Percentiles rank a stretch among this genome's conserved stretches.
Conservation (phyloP, 257 asterid species). For the Catharanthus roseus region DNA sequence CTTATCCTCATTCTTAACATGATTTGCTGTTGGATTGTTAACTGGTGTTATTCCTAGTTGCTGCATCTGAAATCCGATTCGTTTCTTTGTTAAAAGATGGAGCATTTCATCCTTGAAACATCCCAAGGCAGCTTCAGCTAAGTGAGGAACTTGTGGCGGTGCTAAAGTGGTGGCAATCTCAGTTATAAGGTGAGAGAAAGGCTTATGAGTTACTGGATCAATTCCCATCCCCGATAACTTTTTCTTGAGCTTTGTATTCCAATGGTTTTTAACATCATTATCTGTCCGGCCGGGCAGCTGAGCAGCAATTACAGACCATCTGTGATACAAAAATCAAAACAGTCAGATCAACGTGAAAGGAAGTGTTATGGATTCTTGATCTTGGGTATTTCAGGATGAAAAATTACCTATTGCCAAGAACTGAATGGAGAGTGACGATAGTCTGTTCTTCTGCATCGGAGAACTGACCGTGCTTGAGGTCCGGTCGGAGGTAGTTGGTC, state of each 20-base stretch:
- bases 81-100: conserved; percentile 78
- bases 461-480: conserved; percentile 94
- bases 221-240: conserved; percentile 95
- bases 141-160: conserved; percentile 80
- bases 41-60: conserved; percentile 25
- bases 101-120: conserved; percentile 98
- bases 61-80: conserved; percentile 66
- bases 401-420: conserved; percentile 78
- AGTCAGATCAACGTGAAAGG: neutral
- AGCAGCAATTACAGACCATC: conserved; percentile 92
- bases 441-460: conserved; percentile 83
- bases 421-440: conserved; percentile 85
- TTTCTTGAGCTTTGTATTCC: conserved; percentile 95
- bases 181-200: conserved; percentile 78
- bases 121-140: conserved; percentile 92
- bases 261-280: conserved; percentile 87
- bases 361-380: too few species aligned
- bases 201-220: conserved; percentile 96
- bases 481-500: conserved; percentile 97
- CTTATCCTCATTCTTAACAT: conserved; percentile 44
- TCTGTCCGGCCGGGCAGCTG: conserved; percentile 94
- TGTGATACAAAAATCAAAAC: conserved; percentile 15
- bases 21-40: conserved; percentile 17
- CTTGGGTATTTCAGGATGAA: neutral
- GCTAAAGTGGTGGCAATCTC: conserved; percentile 84